These are phyloP conservation scores for Metschnikowia baotianmanensis DNA, from an alignment of 805 yeast species.

Conservation along the genomic window DNA sequence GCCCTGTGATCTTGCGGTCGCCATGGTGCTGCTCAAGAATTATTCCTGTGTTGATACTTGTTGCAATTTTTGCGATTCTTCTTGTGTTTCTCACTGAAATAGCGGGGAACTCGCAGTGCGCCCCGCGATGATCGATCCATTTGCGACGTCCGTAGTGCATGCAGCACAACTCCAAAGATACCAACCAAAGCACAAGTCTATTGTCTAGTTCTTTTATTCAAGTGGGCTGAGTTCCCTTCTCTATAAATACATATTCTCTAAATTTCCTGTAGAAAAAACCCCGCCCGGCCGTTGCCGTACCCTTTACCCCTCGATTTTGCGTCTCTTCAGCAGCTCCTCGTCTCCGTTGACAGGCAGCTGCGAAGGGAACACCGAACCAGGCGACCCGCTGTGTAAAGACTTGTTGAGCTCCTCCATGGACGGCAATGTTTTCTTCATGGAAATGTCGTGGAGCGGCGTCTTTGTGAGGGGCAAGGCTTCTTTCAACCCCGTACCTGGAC, in stretches of 20 bases:
- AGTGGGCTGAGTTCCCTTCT: too few species aligned
- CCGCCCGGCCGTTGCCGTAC: background rate
- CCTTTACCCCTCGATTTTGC: constrained; percentile 13
- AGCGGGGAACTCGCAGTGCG: too few species aligned
- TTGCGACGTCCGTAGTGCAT: too few species aligned
- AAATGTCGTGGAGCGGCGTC: background rate
- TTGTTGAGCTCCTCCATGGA: constrained; percentile 38
- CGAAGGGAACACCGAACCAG: constrained; percentile 1
- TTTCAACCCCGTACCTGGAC: background rate
- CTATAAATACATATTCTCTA: background rate
- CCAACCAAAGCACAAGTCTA: too few species aligned
- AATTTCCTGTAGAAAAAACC: too few species aligned
- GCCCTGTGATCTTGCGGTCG: constrained; percentile 1
- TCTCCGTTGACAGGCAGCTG: constrained; percentile 5
- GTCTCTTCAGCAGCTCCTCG: constrained; percentile 13
- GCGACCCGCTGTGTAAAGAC: constrained; percentile 23
- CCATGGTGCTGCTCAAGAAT: too few species aligned
- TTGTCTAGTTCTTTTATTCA: too few species aligned
- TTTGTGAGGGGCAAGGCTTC: background rate
- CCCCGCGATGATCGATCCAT: too few species aligned
- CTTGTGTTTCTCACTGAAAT: too few species aligned
- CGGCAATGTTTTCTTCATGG: constrained; percentile 27
- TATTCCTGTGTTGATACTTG: too few species aligned
- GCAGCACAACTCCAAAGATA: too few species aligned
- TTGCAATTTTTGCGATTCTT: too few species aligned